Base-by-base conservation (phyloP, 164 flowering plant species). In the Magnolia changhungtana region DNA sequence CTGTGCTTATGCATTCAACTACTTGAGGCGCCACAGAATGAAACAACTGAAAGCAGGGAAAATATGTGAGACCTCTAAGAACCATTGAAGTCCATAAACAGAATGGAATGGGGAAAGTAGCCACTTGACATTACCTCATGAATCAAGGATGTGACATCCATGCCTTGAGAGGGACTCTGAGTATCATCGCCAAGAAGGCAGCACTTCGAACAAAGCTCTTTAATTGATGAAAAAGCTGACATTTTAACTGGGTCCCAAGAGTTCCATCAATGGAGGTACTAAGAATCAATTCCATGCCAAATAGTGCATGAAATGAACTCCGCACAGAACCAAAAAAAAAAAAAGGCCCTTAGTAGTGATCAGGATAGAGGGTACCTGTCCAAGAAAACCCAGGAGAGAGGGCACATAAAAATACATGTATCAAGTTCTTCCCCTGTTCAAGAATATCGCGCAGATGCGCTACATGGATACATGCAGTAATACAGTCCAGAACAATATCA, bases 191-290 rank as follows among this genome's bases (percentile, higher is more conserved):
- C 49, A 45, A 52, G 52, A 20, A 29, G 77, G 9, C 77, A 80
- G 52, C 91, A 77, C 86, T 84, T 90, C 77, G 86, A 83, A 81
- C 91, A 90, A 13, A 94, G 87, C 83, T 90, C 92, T 84, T 89
- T 90, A 29, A 92, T 82, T 49, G 87, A 81, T 50, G 87, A 83
- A 82, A 96, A 88, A 16, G 76, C 90, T 1, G 99, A 82, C 78
- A 87, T 76, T 87, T 96, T 94, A 73, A 89, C 99, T 96, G 97
- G 45, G 74, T 9, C 72, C 70, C 13, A 75, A 80, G 59, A 80
- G 16, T 63, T 69, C 8, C 59, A 80, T 75, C 52, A 73, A 29
- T 23, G 37, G 45, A 74, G 29, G 78, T 21, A 73, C 20, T 20
- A 66, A 24, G 27, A 55, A 16, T 24, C 31, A 72, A 14, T 52